Evolutionary conservation across 345 rosid species (phyloP), one percentile per base, ranked within the genome.

Genomic region (Eucalyptus marginata): DNA sequence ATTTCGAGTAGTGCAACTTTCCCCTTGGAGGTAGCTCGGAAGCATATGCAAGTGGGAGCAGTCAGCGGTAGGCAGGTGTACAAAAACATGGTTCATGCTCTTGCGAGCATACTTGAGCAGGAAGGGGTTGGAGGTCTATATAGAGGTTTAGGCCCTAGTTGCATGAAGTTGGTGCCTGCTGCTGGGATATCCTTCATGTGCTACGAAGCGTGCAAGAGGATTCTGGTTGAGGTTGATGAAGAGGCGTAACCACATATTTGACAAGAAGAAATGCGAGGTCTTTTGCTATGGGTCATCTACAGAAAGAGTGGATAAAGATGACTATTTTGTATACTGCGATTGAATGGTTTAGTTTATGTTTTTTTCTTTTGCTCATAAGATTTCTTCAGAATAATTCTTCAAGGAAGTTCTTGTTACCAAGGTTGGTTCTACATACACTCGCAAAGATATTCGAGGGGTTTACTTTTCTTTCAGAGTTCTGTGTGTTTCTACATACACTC

Each of bases 111-210:
- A 90, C 95, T 98, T 2, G 98, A 97, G 91, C 91, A 92, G 29
- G 99, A 98, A 92, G 99, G 99, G 86, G 86, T 98, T 46, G 94
- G 86, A 3, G 99, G 99, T 88, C 91, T 97, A 86, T 98, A 96
- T 87, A 97, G 94, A 91, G 99, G 99, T 54, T 90, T 97, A 88
- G 99, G 99, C 51, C 99, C 98, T 4, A 97, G 99, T 91, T 96
- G 99, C 95, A 92, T 96, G 97, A 97, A 97, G 93, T 88, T 97
- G 95, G 99, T 97, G 56, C 99, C 98, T 52, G 99, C 99, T 80
- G 99, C 99, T 40, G 99, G 99, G 87, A 98, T 98, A 92, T 97
- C 99, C 13, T 98, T 98, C 91, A 97, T 98, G 99, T 98, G 99
- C 90, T 98, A 98, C 89, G 99, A 98, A 91, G 99, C 99, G 17